Percentiles rank a stretch among this genome's conserved stretches.
Conservation (phyloP, 495 filamentous ascomycete genomes). For the Penicillium egyptiacum region DNA sequence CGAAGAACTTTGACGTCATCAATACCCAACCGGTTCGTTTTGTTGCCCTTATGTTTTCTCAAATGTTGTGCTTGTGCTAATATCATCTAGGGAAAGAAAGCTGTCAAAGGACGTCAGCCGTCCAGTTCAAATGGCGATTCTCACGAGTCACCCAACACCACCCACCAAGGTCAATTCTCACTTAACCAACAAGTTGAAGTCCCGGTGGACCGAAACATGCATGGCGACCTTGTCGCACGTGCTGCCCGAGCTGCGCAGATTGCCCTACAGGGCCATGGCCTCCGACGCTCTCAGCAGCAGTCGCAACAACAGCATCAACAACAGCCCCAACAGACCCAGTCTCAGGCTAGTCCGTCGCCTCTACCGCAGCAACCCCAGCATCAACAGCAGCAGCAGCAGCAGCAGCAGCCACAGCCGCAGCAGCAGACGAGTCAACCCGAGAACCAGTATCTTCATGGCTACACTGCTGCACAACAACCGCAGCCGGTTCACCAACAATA, state of each 20-base stretch:
- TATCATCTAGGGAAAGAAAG: constrained; percentile 39
- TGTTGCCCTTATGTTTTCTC: background rate
- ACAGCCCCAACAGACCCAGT: constrained; percentile 22
- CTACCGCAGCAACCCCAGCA: constrained; percentile 29
- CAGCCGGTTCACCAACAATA: constrained; percentile 34
- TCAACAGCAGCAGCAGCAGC: constrained; percentile 32
- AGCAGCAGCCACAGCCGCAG: constrained; percentile 21
- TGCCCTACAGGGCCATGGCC: constrained; percentile 50
- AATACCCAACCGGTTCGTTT: constrained; percentile 51
- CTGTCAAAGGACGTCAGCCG: constrained; percentile 43
- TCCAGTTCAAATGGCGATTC: constrained; percentile 45
- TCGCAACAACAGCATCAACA: constrained; percentile 35
- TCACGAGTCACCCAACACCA: constrained; percentile 39
- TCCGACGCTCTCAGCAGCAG: constrained; percentile 48
- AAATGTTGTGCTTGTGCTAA: constrained; percentile 22
- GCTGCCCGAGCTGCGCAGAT: constrained; percentile 56
- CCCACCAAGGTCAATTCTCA: constrained; percentile 49
- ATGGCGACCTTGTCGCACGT: constrained; percentile 53
- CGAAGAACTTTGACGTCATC: constrained; percentile 68
- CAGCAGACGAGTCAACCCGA: constrained; percentile 35
- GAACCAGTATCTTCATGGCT: constrained; percentile 34
- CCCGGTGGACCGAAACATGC: constrained; percentile 46
- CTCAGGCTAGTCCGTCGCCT: constrained; percentile 27
- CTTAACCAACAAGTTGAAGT: constrained; percentile 44
- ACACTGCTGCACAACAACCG: constrained; percentile 32